Conservation (phyloP, 2,329 filamentous ascomycete species). For the Diaporthe vexans region DNA sequence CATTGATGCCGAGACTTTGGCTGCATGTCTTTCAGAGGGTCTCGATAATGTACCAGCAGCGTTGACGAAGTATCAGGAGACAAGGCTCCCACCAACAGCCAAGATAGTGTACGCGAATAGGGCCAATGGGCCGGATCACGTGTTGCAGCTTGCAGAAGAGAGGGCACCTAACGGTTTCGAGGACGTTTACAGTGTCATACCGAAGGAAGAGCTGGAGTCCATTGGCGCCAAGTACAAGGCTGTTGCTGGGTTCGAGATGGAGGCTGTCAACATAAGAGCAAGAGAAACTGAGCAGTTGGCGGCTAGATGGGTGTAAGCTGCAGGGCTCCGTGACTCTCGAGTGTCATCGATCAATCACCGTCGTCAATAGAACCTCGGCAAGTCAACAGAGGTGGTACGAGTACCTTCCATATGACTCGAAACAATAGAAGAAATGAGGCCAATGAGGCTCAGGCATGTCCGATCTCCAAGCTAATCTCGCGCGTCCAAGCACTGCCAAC, state of each 20-base stretch:
- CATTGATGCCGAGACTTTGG: conserved; percentile 58
- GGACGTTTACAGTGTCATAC: conserved; percentile 57
- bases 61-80: conserved; percentile 54
- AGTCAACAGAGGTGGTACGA: background rate
- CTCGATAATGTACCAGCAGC: conserved; percentile 49
- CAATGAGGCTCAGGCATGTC: background rate
- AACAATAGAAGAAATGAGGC: background rate
- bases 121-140: conserved; percentile 61
- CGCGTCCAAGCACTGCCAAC: no score
- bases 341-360: no score
- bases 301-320: conserved; percentile 17
- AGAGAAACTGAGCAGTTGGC: conserved; percentile 50
- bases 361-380: background rate
- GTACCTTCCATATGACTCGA: background rate
- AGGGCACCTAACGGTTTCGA: conserved; percentile 57
- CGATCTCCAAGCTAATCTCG: no score
- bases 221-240: conserved; percentile 55
- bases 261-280: conserved; percentile 57
- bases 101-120: conserved; percentile 62
- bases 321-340: fast-evolving
- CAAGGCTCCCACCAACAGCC: conserved; percentile 57
- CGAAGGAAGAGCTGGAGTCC: conserved; percentile 55
- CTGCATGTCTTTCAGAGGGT: conserved; percentile 40
- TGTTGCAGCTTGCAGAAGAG: conserved; percentile 60
- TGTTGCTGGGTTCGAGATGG: conserved; percentile 61